A percentile compares a stretch with the other conserved stretches of the same genome.
phyloP scores from a whole-genome alignment of 2,329 filamentous ascomycete genomes.

The Fusarium mangiferae region DNA sequence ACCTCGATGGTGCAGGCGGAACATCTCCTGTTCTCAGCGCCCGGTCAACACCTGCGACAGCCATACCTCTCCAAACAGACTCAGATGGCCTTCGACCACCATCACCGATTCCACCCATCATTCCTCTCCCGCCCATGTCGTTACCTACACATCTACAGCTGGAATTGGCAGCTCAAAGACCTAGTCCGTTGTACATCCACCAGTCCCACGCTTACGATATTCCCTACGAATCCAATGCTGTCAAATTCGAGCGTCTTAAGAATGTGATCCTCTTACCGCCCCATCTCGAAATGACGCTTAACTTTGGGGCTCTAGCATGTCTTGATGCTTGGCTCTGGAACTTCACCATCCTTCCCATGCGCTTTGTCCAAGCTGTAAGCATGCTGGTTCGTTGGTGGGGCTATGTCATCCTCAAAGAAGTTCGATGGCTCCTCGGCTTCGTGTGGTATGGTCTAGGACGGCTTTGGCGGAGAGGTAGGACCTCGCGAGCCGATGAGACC shows the following conservation, averaged over 20 bases:
- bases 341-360: constrained; percentile 91
- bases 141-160: constrained; percentile 73
- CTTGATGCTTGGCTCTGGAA: constrained; percentile 97
- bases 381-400: constrained; percentile 84
- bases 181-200: constrained; percentile 74
- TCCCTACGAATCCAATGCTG: constrained; percentile 90
- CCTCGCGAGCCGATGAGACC: constrained; percentile 51
- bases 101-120: constrained; percentile 63
- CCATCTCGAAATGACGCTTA: constrained; percentile 84
- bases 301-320: constrained; percentile 90
- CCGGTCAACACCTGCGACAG: constrained; percentile 39
- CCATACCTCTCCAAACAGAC: constrained; percentile 40
- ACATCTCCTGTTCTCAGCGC: constrained; percentile 30
- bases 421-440: constrained; percentile 76
- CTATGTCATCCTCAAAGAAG: constrained; percentile 76
- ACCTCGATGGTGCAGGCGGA: constrained; percentile 43
- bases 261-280: constrained; percentile 88
- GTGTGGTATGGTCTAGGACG: constrained; percentile 83
- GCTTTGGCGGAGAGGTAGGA: constrained; percentile 74
- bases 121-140: constrained; percentile 74
- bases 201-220: constrained; percentile 65
- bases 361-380: constrained; percentile 83
- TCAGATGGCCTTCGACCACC: constrained; percentile 48
- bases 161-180: constrained; percentile 69
- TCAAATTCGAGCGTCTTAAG: constrained; percentile 90